Evolutionary conservation across 1,284 basidiomycete genomes (phyloP).

Genomic region (Pseudozyma thailandica): DNA sequence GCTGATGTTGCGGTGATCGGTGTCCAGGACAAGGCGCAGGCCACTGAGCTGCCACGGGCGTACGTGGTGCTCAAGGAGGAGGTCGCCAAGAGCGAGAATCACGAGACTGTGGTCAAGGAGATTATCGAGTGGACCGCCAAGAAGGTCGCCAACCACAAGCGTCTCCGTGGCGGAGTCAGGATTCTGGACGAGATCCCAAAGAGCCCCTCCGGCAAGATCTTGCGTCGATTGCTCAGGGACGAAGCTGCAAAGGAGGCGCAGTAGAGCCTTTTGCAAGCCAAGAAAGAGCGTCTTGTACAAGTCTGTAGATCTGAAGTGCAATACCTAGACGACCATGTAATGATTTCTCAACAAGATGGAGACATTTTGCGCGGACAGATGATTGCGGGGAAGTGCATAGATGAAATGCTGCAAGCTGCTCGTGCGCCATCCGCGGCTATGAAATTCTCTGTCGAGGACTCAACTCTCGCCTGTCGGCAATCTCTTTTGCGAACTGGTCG

Average conservation of each 20-base stretch:
- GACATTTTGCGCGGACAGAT: too few species aligned
- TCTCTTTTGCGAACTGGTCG: too few species aligned
- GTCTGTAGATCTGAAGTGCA: constrained; percentile 1
- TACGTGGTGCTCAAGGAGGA: constrained; percentile 62
- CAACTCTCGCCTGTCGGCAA: too few species aligned
- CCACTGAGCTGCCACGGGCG: constrained; percentile 62
- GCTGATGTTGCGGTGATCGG: constrained; percentile 52
- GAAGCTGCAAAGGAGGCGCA: constrained; percentile 42
- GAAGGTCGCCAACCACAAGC: constrained; percentile 68
- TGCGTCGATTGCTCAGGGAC: constrained; percentile 60
- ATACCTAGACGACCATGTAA: not conserved
- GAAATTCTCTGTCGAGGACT: too few species aligned
- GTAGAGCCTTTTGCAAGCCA: not conserved
- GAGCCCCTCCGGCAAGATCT: constrained; percentile 65
- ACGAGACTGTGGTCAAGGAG: constrained; percentile 51
- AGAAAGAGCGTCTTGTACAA: not conserved
- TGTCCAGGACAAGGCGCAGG: constrained; percentile 38
- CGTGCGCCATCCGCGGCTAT: too few species aligned
- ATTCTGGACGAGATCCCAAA: constrained; percentile 60
- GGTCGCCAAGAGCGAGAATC: constrained; percentile 36
- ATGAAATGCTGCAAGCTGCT: too few species aligned
- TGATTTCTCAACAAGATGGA: too few species aligned
- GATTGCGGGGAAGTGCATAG: too few species aligned
- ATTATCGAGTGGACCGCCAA: constrained; percentile 63
- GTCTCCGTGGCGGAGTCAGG: constrained; percentile 65